These are phyloP conservation scores for Phyllachora maydis DNA, from an alignment of 2,329 filamentous ascomycete genomes.

Conservation along the genomic window DNA sequence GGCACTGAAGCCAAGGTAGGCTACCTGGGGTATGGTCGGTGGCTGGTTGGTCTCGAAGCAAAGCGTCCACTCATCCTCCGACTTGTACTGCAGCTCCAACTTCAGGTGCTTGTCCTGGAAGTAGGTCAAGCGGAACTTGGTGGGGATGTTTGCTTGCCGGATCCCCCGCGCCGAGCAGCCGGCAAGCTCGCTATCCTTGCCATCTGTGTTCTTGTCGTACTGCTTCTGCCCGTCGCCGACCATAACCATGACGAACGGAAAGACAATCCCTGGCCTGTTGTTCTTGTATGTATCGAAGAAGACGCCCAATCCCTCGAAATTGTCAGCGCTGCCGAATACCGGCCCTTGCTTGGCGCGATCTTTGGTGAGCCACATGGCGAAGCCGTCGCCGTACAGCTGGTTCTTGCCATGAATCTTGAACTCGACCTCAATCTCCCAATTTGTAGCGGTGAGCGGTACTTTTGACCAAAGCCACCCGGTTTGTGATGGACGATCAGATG, in stretches of 20 bases:
- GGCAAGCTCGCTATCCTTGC: slow-evolving; percentile 79
- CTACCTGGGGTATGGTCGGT: slow-evolving; percentile 58
- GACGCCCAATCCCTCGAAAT: slow-evolving; percentile 83
- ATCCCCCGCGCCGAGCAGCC: slow-evolving; percentile 90
- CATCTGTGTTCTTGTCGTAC: slow-evolving; percentile 89
- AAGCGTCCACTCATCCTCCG: slow-evolving; percentile 65
- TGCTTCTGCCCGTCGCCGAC: slow-evolving; percentile 71
- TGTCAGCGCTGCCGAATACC: slow-evolving; percentile 76
- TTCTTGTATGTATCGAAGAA: slow-evolving; percentile 99
- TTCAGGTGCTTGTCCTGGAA: slow-evolving; percentile 88
- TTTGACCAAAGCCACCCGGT: slow-evolving; percentile 86
- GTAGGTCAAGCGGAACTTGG: slow-evolving; percentile 78
- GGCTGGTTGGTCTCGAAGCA: slow-evolving; percentile 63
- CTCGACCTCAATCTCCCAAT: slow-evolving; percentile 96
- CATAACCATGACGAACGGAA: slow-evolving; percentile 98
- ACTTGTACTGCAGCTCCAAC: slow-evolving; percentile 87
- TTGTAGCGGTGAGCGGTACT: slow-evolving; percentile 87
- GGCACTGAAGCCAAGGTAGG: slow-evolving; percentile 58
- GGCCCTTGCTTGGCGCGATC: slow-evolving; percentile 61
- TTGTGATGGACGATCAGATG: slow-evolving; percentile 77
- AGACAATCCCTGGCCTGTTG: slow-evolving; percentile 84
- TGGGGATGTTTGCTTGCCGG: slow-evolving; percentile 58
- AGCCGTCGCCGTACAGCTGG: slow-evolving; percentile 84
- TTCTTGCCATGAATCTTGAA: slow-evolving; percentile 84
- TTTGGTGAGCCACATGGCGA: slow-evolving; percentile 96